phyloP scores from a whole-genome alignment of 805 yeast genomes.

The Henningerozyma blattae region DNA sequence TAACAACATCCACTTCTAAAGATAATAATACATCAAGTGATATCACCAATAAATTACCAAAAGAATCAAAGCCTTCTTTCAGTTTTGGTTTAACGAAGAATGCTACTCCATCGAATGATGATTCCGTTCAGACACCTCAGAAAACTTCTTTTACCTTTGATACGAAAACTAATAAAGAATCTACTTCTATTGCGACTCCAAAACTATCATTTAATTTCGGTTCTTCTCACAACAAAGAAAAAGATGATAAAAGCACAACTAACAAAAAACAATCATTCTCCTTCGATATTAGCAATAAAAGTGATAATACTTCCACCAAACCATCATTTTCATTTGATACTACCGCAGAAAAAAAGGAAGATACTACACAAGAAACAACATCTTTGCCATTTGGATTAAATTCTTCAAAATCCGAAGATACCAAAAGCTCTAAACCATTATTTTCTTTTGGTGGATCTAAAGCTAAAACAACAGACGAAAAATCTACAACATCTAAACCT shows the following conservation, averaged over 20 bases:
- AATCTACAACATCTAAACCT: background rate
- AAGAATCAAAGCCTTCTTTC: conserved; percentile 2
- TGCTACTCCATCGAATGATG: background rate
- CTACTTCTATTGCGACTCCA: background rate
- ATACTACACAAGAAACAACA: too few relatives aligned
- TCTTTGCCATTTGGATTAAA: too few relatives aligned
- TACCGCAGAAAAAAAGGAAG: too few relatives aligned
- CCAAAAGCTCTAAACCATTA: too few relatives aligned
- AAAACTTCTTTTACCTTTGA: conserved; percentile 9
- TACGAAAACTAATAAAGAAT: background rate
- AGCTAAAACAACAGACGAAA: background rate
- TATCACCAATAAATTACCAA: too few relatives aligned
- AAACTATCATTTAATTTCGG: too few relatives aligned
- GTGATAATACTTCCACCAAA: background rate
- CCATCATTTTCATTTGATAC: conserved; percentile 2
- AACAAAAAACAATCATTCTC: conserved; percentile 3
- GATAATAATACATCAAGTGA: too few relatives aligned
- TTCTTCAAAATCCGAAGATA: too few relatives aligned
- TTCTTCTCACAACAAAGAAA: too few relatives aligned
- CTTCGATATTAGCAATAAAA: background rate
- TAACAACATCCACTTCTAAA: too few relatives aligned
- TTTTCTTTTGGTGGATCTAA: too few relatives aligned
- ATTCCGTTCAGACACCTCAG: background rate
- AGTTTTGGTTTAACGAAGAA: conserved; percentile 3
- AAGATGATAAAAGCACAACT: too few relatives aligned